A percentile compares a stretch with the other conserved stretches of the same genome.
phyloP scores from a whole-genome alignment of 2,329 filamentous ascomycete genomes.

The Aureobasidium sp. region DNA sequence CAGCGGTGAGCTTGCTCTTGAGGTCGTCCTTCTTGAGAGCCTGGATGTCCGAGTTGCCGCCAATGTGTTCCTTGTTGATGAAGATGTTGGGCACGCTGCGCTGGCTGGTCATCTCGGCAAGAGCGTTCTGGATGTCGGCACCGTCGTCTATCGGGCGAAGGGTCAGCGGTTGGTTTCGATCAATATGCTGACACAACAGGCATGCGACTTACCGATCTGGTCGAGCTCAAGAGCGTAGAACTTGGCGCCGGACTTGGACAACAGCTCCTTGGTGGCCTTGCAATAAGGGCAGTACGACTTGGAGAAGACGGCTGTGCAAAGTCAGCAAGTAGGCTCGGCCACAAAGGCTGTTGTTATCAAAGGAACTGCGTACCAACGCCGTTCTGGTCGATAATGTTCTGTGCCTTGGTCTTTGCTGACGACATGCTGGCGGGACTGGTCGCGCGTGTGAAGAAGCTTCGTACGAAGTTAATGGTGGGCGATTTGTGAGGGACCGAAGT shows the following conservation, averaged over 20 bases:
- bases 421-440: slow-evolving; percentile 63
- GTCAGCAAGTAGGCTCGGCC: not conserved
- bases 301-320: slow-evolving; percentile 70
- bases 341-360: not conserved
- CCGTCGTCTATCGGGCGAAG: slow-evolving; percentile 59
- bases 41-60: slow-evolving; percentile 87
- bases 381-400: slow-evolving; percentile 83
- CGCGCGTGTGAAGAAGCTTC: slow-evolving; percentile 59
- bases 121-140: slow-evolving; percentile 69
- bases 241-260: slow-evolving; percentile 63
- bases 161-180: not conserved
- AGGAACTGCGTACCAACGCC: slow-evolving; percentile 56
- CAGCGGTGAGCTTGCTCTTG: slow-evolving; percentile 14
- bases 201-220: slow-evolving; percentile 57
- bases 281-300: slow-evolving; percentile 98
- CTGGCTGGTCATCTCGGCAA: slow-evolving; percentile 73
- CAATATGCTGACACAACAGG: not conserved
- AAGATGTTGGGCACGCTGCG: slow-evolving; percentile 92
- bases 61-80: slow-evolving; percentile 85
- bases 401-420: slow-evolving; percentile 72
- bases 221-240: slow-evolving; percentile 76
- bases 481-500: slow-evolving; percentile 10
- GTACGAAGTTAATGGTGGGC: slow-evolving; percentile 58
- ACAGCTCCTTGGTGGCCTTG: slow-evolving; percentile 63
- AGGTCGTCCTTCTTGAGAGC: slow-evolving; percentile 23